Base-by-base conservation (phyloP, 805 yeast genomes). In the Starmerella etchellsii region DNA sequence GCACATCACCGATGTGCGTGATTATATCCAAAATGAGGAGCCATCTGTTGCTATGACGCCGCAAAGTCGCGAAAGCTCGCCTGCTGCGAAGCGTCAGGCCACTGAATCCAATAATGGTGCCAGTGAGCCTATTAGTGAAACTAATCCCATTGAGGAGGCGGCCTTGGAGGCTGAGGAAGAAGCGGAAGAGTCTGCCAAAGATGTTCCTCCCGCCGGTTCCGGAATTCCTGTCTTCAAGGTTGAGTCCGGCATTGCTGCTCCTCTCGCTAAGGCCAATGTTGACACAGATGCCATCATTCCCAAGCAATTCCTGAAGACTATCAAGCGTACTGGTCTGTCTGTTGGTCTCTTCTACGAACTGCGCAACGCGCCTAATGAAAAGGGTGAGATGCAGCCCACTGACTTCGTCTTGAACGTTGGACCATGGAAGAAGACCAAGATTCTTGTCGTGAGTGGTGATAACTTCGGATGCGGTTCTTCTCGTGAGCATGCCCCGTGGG, bases 401-500 rank as follows among this genome's bases (percentile, higher is more conserved):
- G 95, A 88, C 58, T 91, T 91, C 51, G 80, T 81, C 41, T 71
- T 91, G 54, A 91, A 91, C 61, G 82, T 75, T 38, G 80, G 70
- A 41, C 95, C 95, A 39, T 88, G 76, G 70, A 74, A 78, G 51
- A 56, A 70, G 20, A 79, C 97, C 18, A 77, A 81, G 62, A 78
- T 88, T 52, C 68, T 91, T 51, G 79, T 88, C 52, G 94, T 85
- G 45, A 76, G 93, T 32, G 98, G 98, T 61, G 94, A 83, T 60
- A 91, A 91, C 70, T 91, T 91, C 60, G 98, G 98, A 52, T 91
- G 98, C 69, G 98, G 98, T 56, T 87, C 96, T 31, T 87, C 96
- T 2, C 83, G 98, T 73, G 98, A 91, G 64, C 98, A 91, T 58
- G 98, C 98, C 26, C 97, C 98, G 43, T 91, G 98, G 98, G 97